These are phyloP conservation scores for Cytospora mali DNA, from an alignment of 2,329 filamentous ascomycete genomes.

Conservation along the genomic window DNA sequence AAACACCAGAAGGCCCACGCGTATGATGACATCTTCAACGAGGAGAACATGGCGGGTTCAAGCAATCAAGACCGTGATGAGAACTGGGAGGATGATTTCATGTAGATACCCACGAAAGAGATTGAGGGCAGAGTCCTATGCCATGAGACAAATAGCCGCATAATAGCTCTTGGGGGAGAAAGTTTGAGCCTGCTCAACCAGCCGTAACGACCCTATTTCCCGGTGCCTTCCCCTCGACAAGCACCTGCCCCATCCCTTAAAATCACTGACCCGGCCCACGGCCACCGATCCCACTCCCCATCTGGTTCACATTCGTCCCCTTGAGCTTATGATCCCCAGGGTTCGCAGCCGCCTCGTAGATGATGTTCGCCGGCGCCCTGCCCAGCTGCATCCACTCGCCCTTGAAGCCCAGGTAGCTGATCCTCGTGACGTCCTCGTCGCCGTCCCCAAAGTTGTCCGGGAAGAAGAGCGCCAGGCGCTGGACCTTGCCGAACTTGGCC, in stretches of 20 bases:
- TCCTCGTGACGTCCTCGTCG: constrained; percentile 75
- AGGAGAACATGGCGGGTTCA: constrained; percentile 73
- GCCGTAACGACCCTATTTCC: not conserved
- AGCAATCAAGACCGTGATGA: constrained; percentile 85
- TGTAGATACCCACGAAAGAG: constrained; percentile 56
- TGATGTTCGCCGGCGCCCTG: constrained; percentile 77
- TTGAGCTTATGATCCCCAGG: constrained; percentile 80
- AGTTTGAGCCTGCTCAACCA: not conserved
- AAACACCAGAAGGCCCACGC: constrained; percentile 98
- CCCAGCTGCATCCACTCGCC: constrained; percentile 91
- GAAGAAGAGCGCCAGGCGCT: constrained; percentile 81
- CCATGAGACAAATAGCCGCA: not conserved
- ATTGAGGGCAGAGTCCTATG: not conserved
- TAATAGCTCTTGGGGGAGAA: not conserved
- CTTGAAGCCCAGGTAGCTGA: constrained; percentile 89
- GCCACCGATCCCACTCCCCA: constrained; percentile 58
- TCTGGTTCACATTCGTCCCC: constrained; percentile 56
- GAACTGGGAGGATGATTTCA: constrained; percentile 89
- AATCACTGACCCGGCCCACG: constrained; percentile 41
- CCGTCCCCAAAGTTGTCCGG: constrained; percentile 85
- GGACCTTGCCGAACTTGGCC: constrained; percentile 86
- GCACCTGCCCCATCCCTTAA: constrained; percentile 4
- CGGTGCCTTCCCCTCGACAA: not conserved
- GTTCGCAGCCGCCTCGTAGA: constrained; percentile 94
- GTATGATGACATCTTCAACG: constrained; percentile 88